Evolutionary conservation across 1,139 yeast genomes (phyloP).

Genomic region (Saccharomyces hybrid): DNA sequence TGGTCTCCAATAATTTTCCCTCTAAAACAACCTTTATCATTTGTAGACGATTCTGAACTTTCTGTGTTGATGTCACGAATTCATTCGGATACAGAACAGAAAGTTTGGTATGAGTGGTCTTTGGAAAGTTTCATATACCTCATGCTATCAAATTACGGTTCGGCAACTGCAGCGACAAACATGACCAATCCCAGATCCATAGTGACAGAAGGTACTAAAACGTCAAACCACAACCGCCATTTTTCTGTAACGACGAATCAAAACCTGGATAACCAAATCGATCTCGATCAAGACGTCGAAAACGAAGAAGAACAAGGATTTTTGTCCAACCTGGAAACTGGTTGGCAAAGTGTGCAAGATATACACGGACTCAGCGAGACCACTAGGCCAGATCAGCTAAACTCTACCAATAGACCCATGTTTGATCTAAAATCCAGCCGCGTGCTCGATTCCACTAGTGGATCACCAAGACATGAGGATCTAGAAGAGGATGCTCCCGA

Average conservation of each 20-base stretch:
- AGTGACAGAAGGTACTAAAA: neutral
- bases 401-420: conserved; percentile 7
- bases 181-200: neutral
- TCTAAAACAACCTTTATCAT: conserved; percentile 41
- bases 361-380: conserved; percentile 22
- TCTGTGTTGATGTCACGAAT: conserved; percentile 40
- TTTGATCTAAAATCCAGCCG: conserved; percentile 14
- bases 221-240: neutral
- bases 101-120: conserved; percentile 69
- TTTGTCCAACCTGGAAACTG: conserved; percentile 17
- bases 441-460: conserved; percentile 9
- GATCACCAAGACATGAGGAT: conserved; percentile 8
- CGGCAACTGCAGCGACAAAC: conserved; percentile 2
- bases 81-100: conserved; percentile 15
- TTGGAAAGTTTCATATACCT: conserved; percentile 44
- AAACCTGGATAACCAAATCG: neutral
- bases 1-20: conserved; percentile 81
- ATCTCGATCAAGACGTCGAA: neutral
- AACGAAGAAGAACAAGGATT: conserved; percentile 10
- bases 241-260: neutral
- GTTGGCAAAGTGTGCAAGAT: conserved; percentile 31
- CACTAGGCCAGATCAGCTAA: neutral
- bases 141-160: conserved; percentile 29
- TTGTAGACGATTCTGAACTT: conserved; percentile 48
- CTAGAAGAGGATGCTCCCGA: conserved; percentile 24